Conservation (phyloP, 345 rosid genomes). For the Rhodamnia argentea region DNA sequence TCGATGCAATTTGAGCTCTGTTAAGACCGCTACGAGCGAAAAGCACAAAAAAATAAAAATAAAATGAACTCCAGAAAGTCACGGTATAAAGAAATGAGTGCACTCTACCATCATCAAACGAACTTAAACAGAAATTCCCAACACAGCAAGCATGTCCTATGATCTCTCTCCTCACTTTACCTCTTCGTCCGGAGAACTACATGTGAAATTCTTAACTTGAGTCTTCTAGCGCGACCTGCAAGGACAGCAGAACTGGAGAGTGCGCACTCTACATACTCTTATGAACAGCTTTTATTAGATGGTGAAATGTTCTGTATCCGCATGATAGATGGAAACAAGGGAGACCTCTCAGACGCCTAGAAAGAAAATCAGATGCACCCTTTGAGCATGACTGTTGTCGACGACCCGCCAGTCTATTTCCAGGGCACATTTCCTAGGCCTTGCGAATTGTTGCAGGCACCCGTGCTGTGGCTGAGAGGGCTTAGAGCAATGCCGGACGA, state of each 20-base stretch:
- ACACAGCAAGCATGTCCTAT: background rate
- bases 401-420: constrained; percentile 12
- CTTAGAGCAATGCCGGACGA: constrained; percentile 41
- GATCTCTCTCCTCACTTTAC: background rate
- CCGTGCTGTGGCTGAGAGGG: constrained; percentile 33
- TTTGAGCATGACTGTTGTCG: background rate
- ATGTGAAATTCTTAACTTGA: background rate
- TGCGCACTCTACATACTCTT: background rate
- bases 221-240: background rate
- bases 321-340: background rate
- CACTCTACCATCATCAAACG: background rate
- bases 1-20: background rate
- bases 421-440: constrained; percentile 22
- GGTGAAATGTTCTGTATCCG: background rate
- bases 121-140: background rate
- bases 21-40: background rate
- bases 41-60: background rate
- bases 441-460: constrained; percentile 18
- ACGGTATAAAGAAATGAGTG: background rate
- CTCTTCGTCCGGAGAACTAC: background rate
- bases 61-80: background rate
- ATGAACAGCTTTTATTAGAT: background rate
- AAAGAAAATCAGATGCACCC: background rate
- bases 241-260: background rate
- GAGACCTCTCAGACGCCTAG: background rate